These are phyloP conservation scores for Russula emetica DNA, from an alignment of 768 basidiomycete genomes.

Conservation along the genomic window DNA sequence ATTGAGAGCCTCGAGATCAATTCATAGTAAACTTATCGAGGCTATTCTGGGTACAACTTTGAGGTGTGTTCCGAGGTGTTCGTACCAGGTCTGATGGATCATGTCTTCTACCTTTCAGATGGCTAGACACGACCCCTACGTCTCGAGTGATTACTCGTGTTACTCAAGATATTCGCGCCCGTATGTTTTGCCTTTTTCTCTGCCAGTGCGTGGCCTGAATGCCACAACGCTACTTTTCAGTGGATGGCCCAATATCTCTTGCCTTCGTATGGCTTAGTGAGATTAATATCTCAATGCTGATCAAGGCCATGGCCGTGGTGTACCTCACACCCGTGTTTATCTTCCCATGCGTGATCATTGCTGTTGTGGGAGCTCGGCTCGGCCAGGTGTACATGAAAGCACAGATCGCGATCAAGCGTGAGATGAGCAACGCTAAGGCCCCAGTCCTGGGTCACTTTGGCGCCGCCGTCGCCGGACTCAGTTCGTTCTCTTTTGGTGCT, in stretches of 20 bases:
- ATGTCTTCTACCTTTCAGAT: conserved; percentile 32
- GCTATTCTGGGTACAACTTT: conserved; percentile 58
- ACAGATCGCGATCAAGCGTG: conserved; percentile 53
- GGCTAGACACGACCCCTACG: conserved; percentile 48
- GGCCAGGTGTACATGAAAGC: conserved; percentile 53
- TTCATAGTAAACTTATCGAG: conserved; percentile 50
- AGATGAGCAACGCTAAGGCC: conserved; percentile 48
- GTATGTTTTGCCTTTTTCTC: conserved; percentile 26
- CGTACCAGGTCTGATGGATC: not conserved
- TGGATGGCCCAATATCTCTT: conserved; percentile 37
- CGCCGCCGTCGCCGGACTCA: conserved; percentile 49
- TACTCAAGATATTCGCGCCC: conserved; percentile 56
- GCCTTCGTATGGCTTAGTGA: conserved; percentile 33
- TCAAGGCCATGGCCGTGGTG: conserved; percentile 39
- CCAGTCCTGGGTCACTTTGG: conserved; percentile 51
- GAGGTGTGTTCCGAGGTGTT: conserved; percentile 44
- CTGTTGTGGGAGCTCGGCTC: conserved; percentile 39
- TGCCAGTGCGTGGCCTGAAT: not conserved
- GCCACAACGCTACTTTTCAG: conserved; percentile 19
- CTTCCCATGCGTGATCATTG: conserved; percentile 37
- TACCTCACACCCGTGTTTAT: conserved; percentile 40
- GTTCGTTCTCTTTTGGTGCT: conserved; percentile 30
- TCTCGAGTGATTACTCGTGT: conserved; percentile 63
- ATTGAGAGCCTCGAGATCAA: conserved; percentile 49
- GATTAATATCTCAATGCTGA: conserved; percentile 35